phyloP scores from a whole-genome alignment of 768 basidiomycete species.

The Mycena amicta region DNA sequence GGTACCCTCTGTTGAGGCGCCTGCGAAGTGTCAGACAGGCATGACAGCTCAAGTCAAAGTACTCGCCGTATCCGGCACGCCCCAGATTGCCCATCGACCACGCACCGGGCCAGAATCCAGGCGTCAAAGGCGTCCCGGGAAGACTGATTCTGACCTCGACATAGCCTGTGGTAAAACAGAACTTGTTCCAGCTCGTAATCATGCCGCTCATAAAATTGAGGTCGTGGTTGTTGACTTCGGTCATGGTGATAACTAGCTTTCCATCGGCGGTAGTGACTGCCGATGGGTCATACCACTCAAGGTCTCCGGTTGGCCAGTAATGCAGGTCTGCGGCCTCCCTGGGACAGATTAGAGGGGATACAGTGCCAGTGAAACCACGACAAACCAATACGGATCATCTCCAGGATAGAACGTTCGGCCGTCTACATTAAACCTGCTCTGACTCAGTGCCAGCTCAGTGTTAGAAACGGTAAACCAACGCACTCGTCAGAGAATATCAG shows the following conservation, averaged over 20 bases:
- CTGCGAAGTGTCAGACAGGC: conserved; percentile 78
- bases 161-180: conserved; percentile 93
- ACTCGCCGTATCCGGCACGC: conserved; percentile 24
- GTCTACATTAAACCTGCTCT: conserved; percentile 42
- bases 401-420: conserved; percentile 75
- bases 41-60: conserved; percentile 7
- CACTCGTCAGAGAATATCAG: conserved; percentile 73
- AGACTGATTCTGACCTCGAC: conserved; percentile 81
- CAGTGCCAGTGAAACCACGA: background rate
- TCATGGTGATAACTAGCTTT: conserved; percentile 79
- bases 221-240: conserved; percentile 68
- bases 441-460: no score
- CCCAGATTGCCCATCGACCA: conserved; percentile 82
- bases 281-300: conserved; percentile 84
- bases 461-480: no score
- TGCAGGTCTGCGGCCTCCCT: conserved; percentile 88
- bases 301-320: conserved; percentile 83
- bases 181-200: conserved; percentile 43
- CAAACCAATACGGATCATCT: conserved; percentile 71
- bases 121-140: conserved; percentile 59
- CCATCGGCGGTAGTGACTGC: conserved; percentile 77
- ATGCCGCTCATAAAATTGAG: conserved; percentile 83
- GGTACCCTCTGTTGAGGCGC: conserved; percentile 85
- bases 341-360: conserved; percentile 10
- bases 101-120: conserved; percentile 87